Percentiles rank a stretch among this genome's conserved stretches.
These are phyloP conservation scores for Lotmaria passim DNA, from an alignment of 208 protist genomes.

Conservation along the genomic window DNA sequence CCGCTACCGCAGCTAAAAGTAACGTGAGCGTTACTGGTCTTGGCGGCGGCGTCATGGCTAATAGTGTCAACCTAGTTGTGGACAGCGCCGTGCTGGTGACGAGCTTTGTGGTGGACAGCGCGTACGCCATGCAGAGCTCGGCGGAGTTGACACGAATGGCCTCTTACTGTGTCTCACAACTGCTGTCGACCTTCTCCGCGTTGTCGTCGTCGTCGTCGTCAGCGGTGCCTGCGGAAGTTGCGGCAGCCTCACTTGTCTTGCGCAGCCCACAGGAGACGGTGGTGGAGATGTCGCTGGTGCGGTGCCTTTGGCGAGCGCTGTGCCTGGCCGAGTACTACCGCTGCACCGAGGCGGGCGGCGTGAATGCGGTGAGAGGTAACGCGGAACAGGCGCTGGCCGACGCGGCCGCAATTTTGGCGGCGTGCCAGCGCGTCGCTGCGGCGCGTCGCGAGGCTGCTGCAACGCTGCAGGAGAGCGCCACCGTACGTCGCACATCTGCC, in stretches of 20 bases:
- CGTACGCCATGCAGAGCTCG: conserved; percentile 52
- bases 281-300: conserved; percentile 59
- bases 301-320: conserved; percentile 67
- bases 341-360: conserved; percentile 16
- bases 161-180: conserved; percentile 41
- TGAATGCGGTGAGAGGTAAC: conserved; percentile 17
- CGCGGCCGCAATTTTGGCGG: conserved; percentile 39
- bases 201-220: background rate
- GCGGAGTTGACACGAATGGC: conserved; percentile 57
- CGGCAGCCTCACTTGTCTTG: background rate
- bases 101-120: conserved; percentile 68
- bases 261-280: conserved; percentile 42
- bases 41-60: no score
- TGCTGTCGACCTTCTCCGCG: conserved; percentile 1
- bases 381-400: conserved; percentile 47
- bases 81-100: conserved; percentile 44
- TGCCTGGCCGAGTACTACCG: conserved; percentile 55
- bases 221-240: background rate
- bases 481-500: background rate
- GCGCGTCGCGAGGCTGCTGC: background rate
- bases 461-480: background rate
- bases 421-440: conserved; percentile 17
- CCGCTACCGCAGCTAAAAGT: background rate
- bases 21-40: no score
- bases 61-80: conserved; percentile 2